These are phyloP conservation scores for Fistulinella staudtii DNA, from an alignment of 1,284 basidiomycete species.

Conservation along the genomic window DNA sequence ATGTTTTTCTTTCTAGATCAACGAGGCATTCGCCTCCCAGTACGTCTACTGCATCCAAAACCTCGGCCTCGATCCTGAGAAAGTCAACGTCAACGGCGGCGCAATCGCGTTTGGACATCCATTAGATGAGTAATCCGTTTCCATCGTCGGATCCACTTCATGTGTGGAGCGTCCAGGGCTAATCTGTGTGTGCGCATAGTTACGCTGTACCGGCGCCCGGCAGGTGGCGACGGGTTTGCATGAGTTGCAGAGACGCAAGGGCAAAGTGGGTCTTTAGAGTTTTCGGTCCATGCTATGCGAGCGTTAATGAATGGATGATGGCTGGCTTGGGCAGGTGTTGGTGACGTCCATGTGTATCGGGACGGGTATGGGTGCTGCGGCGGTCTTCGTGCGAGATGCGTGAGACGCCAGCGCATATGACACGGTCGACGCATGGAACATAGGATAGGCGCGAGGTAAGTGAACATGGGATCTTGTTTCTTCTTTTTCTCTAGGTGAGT, in stretches of 20 bases:
- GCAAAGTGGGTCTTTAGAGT: constrained; percentile 59
- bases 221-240: constrained; percentile 87
- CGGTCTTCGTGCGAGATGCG: constrained; percentile 57
- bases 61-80: constrained; percentile 64
- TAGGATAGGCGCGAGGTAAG: no score
- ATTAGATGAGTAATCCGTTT: constrained; percentile 59
- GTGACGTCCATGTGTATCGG: constrained; percentile 87
- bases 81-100: constrained; percentile 89
- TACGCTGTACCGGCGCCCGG: constrained; percentile 83
- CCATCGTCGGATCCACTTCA: constrained; percentile 1
- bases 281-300: background rate
- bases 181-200: constrained; percentile 24
- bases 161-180: constrained; percentile 10
- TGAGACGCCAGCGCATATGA: constrained; percentile 20
- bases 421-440: no score
- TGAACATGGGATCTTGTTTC: no score
- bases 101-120: constrained; percentile 88
- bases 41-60: constrained; percentile 78
- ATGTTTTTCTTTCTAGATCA: constrained; percentile 51
- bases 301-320: background rate
- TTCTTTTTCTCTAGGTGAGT: no score
- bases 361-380: constrained; percentile 89
- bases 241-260: constrained; percentile 72
- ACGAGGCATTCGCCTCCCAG: constrained; percentile 91
- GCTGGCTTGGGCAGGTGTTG: constrained; percentile 48